Conservation (phyloP, 202 grass and related monocot genomes). For the Miscanthus sacchariflorus region DNA sequence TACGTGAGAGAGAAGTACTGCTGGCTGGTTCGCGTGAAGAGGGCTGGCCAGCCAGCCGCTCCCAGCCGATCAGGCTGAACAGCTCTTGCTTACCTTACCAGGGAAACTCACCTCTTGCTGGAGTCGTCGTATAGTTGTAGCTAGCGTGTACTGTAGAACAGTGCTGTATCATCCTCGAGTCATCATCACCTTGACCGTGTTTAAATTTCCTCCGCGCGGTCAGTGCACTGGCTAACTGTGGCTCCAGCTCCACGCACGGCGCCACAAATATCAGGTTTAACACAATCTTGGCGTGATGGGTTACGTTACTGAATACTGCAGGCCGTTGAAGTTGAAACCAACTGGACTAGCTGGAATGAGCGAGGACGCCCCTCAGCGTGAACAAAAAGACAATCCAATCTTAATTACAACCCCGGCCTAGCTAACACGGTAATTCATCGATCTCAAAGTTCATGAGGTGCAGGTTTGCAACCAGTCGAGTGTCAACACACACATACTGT, state of each 20-base stretch:
- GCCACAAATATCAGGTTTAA: neutral
- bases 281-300: neutral
- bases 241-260: too few relatives aligned
- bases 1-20: too few relatives aligned
- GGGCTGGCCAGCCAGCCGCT: too few relatives aligned
- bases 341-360: neutral
- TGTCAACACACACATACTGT: too few relatives aligned
- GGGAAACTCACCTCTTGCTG: neutral
- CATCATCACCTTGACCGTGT: too few relatives aligned
- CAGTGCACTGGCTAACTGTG: neutral
- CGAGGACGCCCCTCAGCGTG: neutral
- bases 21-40: too few relatives aligned
- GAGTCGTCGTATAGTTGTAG: neutral
- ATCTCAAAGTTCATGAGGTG: neutral
- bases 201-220: neutral
- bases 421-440: neutral
- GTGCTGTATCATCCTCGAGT: too few relatives aligned
- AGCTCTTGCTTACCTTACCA: neutral
- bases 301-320: neutral
- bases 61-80: too few relatives aligned
- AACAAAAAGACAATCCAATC: neutral
- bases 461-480: neutral
- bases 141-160: too few relatives aligned
- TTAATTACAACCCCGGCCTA: too few relatives aligned
- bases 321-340: neutral